phyloP scores from a whole-genome alignment of 441 rosid genomes.

The Iberis amara region DNA sequence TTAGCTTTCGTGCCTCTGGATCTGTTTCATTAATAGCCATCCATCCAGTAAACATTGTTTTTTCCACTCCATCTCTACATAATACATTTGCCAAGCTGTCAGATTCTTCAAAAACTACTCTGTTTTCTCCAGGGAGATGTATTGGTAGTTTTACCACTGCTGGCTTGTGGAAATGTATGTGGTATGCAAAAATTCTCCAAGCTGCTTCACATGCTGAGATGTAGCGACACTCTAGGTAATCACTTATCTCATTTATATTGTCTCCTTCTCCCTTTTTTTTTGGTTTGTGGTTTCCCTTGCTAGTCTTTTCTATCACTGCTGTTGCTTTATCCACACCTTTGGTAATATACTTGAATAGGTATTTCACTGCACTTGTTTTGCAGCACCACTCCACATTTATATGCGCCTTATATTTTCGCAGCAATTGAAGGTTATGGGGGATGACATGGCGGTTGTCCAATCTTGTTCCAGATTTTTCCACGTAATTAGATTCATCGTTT shows the following conservation, averaged over 20 bases:
- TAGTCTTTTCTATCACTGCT: background rate
- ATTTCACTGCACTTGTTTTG: background rate
- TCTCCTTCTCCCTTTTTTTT: background rate
- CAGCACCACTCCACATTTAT: conserved; percentile 21
- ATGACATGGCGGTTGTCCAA: conserved; percentile 14
- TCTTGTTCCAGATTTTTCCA: background rate
- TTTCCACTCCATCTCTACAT: background rate
- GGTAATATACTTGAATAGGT: background rate
- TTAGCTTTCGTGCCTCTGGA: background rate
- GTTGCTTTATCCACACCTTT: conserved; percentile 11
- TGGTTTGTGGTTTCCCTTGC: no score
- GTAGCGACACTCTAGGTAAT: conserved; percentile 2
- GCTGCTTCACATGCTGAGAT: conserved; percentile 10
- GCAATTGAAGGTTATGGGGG: conserved; percentile 2
- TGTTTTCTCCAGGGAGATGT: conserved; percentile 7
- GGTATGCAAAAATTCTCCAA: background rate
- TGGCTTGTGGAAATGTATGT: background rate
- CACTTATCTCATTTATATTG: conserved; percentile 5
- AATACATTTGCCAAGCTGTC: background rate
- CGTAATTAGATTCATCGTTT: background rate
- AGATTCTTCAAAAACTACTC: background rate
- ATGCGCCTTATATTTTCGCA: conserved; percentile 5
- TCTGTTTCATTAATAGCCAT: background rate
- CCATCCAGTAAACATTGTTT: conserved; percentile 12
- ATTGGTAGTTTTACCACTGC: background rate